phyloP scores from a whole-genome alignment of 805 yeast genomes.

The Jamesozyma spencerorum region DNA sequence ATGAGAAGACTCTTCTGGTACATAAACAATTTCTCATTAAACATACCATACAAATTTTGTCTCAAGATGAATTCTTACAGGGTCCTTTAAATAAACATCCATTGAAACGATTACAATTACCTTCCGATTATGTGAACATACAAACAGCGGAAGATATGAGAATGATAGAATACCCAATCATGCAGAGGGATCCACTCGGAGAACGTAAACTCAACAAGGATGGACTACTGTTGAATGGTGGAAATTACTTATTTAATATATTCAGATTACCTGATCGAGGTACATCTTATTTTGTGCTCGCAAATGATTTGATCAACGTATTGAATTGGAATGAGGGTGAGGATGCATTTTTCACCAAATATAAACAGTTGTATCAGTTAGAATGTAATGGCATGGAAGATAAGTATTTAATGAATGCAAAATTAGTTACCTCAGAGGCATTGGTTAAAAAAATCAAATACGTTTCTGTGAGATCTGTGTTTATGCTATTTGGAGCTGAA shows the following conservation, averaged over 20 bases:
- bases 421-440: constrained; percentile 16
- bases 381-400: constrained; percentile 32
- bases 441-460: constrained; percentile 1
- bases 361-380: constrained; percentile 32
- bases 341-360: constrained; percentile 34
- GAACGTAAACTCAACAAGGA: constrained; percentile 35
- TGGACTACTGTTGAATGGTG: constrained; percentile 33
- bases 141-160: constrained; percentile 4
- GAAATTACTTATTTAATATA: constrained; percentile 33
- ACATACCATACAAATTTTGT: constrained; percentile 13
- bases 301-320: constrained; percentile 29
- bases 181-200: constrained; percentile 35
- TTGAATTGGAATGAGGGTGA: constrained; percentile 36
- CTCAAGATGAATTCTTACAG: constrained; percentile 14
- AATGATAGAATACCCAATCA: constrained; percentile 11
- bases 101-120: constrained; percentile 10
- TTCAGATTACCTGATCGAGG: constrained; percentile 35
- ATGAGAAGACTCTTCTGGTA: neutral
- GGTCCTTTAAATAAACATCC: constrained; percentile 19
- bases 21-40: constrained; percentile 22
- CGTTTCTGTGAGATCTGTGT: constrained; percentile 39
- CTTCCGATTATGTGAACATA: constrained; percentile 12
- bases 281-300: constrained; percentile 31
- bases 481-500: constrained; percentile 43
- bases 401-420: constrained; percentile 29